Conservation (phyloP, 164 flowering plant genomes). For the Stephania cephalantha region DNA sequence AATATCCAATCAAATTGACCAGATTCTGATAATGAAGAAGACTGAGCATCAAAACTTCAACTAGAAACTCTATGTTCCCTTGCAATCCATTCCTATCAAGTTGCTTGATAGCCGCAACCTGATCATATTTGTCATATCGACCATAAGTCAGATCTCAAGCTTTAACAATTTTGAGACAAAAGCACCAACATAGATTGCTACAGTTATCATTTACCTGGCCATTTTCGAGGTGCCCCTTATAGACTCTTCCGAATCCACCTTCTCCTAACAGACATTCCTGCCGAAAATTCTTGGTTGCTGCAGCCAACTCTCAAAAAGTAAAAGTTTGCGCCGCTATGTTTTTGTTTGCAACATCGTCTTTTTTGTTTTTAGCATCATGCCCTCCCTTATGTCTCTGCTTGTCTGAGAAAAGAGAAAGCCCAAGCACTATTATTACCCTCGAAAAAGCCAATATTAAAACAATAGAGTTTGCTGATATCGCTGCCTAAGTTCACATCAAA, state of each 20-base stretch:
- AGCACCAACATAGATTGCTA: not conserved
- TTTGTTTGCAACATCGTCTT: constrained; percentile 24
- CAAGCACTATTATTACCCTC: not conserved
- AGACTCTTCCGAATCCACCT: constrained; percentile 37
- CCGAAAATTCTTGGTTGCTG: constrained; percentile 30
- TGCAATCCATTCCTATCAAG: constrained; percentile 33
- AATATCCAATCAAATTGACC: constrained; percentile 34
- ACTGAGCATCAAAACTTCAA: constrained; percentile 32
- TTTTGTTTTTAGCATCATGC: constrained; percentile 12
- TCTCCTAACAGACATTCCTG: constrained; percentile 30
- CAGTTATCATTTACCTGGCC: constrained; percentile 17
- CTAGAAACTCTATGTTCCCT: constrained; percentile 34
- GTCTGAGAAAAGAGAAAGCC: constrained; percentile 24
- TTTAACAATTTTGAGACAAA: not conserved
- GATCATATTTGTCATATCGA: constrained; percentile 4
- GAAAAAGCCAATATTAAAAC: not conserved
- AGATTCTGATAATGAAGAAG: constrained; percentile 32
- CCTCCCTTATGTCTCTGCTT: constrained; percentile 14
- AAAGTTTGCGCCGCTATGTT: constrained; percentile 30
- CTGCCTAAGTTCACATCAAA: not conserved
- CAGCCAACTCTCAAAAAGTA: constrained; percentile 30
- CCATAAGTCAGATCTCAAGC: not conserved
- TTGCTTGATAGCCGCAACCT: constrained; percentile 34
- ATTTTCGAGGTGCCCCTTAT: constrained; percentile 28
- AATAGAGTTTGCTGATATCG: not conserved